Evolutionary conservation across 805 yeast genomes (phyloP).

Genomic region (Saccharomycopsis microspora): DNA sequence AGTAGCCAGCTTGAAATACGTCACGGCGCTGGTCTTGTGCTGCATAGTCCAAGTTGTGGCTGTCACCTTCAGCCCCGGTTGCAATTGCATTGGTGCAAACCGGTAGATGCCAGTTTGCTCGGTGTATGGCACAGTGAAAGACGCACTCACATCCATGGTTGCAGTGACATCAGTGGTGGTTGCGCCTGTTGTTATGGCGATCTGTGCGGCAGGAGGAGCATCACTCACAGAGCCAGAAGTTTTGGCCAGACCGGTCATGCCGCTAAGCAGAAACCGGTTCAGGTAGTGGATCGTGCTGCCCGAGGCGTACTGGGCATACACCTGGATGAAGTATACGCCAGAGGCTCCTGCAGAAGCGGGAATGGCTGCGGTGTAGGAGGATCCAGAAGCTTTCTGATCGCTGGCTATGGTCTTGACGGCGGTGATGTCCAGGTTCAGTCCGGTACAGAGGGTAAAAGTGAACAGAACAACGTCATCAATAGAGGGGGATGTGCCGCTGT

Average conservation of each 20-base stretch:
- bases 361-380: conserved; percentile 29
- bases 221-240: conserved; percentile 35
- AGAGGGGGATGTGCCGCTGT: conserved; percentile 38
- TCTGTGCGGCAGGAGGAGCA: conserved; percentile 32
- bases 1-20: conserved; percentile 35
- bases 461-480: conserved; percentile 32
- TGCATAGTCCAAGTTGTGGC: conserved; percentile 53
- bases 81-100: conserved; percentile 89
- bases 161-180: conserved; percentile 31
- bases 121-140: conserved; percentile 63
- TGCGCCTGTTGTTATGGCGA: conserved; percentile 21
- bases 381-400: conserved; percentile 23
- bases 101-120: conserved; percentile 68
- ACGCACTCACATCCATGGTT: conserved; percentile 32
- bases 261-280: conserved; percentile 49
- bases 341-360: conserved; percentile 35
- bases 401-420: conserved; percentile 27
- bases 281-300: conserved; percentile 57
- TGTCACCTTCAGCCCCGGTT: conserved; percentile 67
- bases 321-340: conserved; percentile 69
- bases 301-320: conserved; percentile 34
- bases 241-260: conserved; percentile 58
- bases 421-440: conserved; percentile 39
- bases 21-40: conserved; percentile 57
- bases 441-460: conserved; percentile 57